phyloP scores from a whole-genome alignment of 2,329 filamentous ascomycete species.

The Sclerotinia subarctica region DNA sequence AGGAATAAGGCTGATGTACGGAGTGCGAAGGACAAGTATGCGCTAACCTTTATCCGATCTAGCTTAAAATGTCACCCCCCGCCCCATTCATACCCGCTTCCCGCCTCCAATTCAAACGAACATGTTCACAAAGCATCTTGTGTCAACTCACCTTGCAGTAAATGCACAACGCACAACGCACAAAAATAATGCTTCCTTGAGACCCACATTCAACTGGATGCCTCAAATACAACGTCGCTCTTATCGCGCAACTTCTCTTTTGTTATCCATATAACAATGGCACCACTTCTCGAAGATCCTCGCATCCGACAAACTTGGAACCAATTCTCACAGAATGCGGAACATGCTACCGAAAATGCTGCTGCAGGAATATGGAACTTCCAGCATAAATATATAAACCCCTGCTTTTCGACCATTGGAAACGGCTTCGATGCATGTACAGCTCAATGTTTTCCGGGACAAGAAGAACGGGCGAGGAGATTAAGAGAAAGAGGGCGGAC shows the following conservation, averaged over 20 bases:
- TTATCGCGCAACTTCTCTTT: neutral
- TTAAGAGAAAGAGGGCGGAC: slow-evolving; percentile 59
- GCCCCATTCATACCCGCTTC: neutral
- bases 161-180: slow-evolving; percentile 13
- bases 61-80: neutral
- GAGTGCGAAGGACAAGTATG: too few relatives aligned
- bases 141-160: slow-evolving; percentile 15
- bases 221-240: slow-evolving; percentile 1
- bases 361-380: slow-evolving; percentile 88
- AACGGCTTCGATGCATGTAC: slow-evolving; percentile 70
- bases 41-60: slow-evolving; percentile 8
- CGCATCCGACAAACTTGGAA: slow-evolving; percentile 92
- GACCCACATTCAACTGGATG: slow-evolving; percentile 13
- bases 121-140: slow-evolving; percentile 9
- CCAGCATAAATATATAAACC: slow-evolving; percentile 78
- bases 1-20: neutral
- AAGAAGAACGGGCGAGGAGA: slow-evolving; percentile 70
- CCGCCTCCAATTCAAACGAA: slow-evolving; percentile 4
- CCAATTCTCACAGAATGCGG: slow-evolving; percentile 85
- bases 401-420: slow-evolving; percentile 69
- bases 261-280: slow-evolving; percentile 30
- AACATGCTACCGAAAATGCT: slow-evolving; percentile 86
- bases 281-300: slow-evolving; percentile 66
- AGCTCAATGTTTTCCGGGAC: slow-evolving; percentile 65
- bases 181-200: slow-evolving; percentile 16